Percentiles rank a stretch among this genome's conserved stretches.
phyloP scores from a whole-genome alignment of 768 basidiomycete species.

The Rhodotorula taiwanensis region DNA sequence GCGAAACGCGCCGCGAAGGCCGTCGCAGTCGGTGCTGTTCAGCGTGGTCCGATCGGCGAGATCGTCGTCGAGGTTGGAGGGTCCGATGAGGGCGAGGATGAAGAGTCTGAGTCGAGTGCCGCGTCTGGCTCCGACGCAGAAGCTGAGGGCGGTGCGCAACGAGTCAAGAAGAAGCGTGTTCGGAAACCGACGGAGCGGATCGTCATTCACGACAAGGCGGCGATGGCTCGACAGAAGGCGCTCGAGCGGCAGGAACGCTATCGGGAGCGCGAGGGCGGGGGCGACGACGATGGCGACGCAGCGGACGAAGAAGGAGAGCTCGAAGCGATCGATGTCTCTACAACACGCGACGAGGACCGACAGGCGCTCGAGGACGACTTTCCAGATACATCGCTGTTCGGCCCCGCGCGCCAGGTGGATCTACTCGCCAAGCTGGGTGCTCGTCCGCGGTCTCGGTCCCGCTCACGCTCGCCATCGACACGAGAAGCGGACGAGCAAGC shows the following conservation, averaged over 20 bases:
- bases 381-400: background rate
- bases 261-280: background rate
- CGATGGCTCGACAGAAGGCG: background rate
- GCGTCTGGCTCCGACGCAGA: background rate
- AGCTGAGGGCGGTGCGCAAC: too few species aligned
- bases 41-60: constrained; percentile 6
- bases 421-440: background rate
- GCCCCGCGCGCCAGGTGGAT: background rate
- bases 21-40: too few species aligned
- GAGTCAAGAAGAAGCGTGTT: too few species aligned
- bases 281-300: background rate
- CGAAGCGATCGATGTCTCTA: background rate
- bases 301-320: background rate
- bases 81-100: background rate
- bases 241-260: background rate
- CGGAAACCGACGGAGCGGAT: constrained; percentile 2
- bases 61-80: constrained; percentile 9
- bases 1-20: background rate
- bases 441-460: background rate
- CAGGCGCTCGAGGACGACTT: background rate
- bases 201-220: constrained; percentile 7
- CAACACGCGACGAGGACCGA: background rate
- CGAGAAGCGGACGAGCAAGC: background rate
- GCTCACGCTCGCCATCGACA: background rate
- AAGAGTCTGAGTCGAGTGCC: background rate